Evolutionary conservation across 2,329 filamentous ascomycete species (phyloP).

Genomic region (Colletotrichum sp.): DNA sequence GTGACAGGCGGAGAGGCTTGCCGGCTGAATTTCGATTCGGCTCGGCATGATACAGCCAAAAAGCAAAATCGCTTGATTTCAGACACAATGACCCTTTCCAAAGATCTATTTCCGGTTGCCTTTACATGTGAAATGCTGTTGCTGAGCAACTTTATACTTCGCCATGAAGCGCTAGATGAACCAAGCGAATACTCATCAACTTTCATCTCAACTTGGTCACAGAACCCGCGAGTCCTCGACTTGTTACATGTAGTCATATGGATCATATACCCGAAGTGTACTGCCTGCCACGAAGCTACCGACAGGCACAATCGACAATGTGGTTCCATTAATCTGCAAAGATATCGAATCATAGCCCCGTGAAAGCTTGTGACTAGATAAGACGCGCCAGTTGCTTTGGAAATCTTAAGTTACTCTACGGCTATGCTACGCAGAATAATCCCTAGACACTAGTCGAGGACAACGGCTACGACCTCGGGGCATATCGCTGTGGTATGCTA

Average conservation of each 20-base stretch:
- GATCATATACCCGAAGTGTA: rapidly evolving
- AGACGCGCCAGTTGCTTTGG: not conserved
- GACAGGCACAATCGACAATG: not conserved
- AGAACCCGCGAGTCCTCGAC: not conserved
- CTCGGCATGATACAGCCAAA: not conserved
- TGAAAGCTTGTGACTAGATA: rapidly evolving
- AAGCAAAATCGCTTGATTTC: not conserved
- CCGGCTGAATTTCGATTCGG: not conserved
- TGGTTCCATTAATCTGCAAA: rapidly evolving
- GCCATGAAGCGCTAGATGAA: rapidly evolving
- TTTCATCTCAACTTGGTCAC: rapidly evolving
- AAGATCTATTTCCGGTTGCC: not conserved
- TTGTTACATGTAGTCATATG: not conserved
- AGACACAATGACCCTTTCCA: rapidly evolving
- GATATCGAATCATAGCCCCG: not conserved
- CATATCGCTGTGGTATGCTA: not conserved
- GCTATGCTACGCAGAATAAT: not conserved
- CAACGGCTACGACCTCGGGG: rapidly evolving
- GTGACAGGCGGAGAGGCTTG: not conserved
- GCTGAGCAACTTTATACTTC: not conserved
- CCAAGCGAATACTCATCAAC: not conserved
- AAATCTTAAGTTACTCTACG: not conserved
- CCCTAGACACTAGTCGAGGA: rapidly evolving
- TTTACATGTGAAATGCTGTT: not conserved
- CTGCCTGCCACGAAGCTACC: not conserved